These are phyloP conservation scores for Fusarium tupiense DNA, from an alignment of 2,329 filamentous ascomycete genomes.

Conservation along the genomic window DNA sequence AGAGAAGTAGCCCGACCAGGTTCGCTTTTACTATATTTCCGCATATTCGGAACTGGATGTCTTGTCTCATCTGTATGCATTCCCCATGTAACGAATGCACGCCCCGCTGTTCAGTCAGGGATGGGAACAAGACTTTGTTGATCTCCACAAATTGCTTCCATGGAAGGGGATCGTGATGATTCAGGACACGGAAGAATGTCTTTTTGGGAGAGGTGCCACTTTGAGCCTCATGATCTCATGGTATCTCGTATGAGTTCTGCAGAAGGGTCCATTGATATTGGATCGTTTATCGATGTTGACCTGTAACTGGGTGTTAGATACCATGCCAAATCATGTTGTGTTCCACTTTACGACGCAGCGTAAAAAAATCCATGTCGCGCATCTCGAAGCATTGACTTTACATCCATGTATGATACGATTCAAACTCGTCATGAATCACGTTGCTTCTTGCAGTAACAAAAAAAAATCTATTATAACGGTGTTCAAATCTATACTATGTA, in stretches of 20 bases:
- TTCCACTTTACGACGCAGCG: background rate
- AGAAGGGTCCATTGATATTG: background rate
- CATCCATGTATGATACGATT: constrained; percentile 2
- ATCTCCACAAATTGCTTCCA: constrained; percentile 22
- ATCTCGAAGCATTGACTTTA: constrained; percentile 7
- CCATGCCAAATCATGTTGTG: background rate
- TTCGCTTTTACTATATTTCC: background rate
- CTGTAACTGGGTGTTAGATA: background rate
- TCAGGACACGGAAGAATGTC: constrained; percentile 4
- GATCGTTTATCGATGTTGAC: constrained; percentile 1
- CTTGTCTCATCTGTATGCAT: constrained; percentile 2
- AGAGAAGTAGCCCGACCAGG: constrained; percentile 3
- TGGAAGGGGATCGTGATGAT: constrained; percentile 19
- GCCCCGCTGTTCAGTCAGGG: background rate
- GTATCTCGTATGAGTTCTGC: constrained; percentile 15
- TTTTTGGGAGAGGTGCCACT: constrained; percentile 2
- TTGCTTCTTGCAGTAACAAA: constrained; percentile 6
- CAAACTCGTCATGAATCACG: background rate
- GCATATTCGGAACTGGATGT: constrained; percentile 20
- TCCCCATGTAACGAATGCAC: constrained; percentile 8
- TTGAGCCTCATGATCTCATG: constrained; percentile 17
- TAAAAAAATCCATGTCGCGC: constrained; percentile 2
- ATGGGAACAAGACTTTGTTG: background rate
- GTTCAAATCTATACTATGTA: background rate
- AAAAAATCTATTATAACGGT: constrained; percentile 1